Percentiles rank a stretch among this genome's conserved stretches.
phyloP scores from a whole-genome alignment of 441 rosid genomes.

The Rhodomyrtus psidioides region DNA sequence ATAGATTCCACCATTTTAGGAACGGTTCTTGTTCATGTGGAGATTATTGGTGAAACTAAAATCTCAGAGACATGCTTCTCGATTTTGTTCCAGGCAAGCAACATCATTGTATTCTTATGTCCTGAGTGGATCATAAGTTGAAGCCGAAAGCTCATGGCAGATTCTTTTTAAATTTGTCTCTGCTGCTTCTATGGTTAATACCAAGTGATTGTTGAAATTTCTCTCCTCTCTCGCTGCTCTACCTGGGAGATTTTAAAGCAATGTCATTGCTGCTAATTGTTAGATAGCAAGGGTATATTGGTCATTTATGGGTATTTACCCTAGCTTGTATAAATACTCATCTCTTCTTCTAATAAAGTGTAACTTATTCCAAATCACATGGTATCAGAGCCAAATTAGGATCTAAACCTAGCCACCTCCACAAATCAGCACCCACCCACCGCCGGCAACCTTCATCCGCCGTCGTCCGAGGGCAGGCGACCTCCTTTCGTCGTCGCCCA shows the following conservation, averaged over 20 bases:
- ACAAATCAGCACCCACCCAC: too few relatives aligned
- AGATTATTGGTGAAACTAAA: slow-evolving; percentile 46
- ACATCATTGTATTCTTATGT: background rate
- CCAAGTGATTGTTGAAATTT: background rate
- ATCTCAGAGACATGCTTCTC: background rate
- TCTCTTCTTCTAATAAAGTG: too few relatives aligned
- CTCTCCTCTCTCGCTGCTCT: background rate
- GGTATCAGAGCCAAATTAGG: too few relatives aligned
- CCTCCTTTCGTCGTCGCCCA: too few relatives aligned
- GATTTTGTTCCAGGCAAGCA: background rate
- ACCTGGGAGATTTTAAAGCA: background rate
- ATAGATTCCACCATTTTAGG: slow-evolving; percentile 60
- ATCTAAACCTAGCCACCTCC: too few relatives aligned
- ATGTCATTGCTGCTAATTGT: background rate
- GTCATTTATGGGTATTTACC: too few relatives aligned
- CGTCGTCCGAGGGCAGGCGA: too few relatives aligned
- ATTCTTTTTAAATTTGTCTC: background rate
- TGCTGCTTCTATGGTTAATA: background rate
- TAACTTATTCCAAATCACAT: too few relatives aligned
- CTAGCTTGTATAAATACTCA: too few relatives aligned
- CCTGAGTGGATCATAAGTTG: background rate
- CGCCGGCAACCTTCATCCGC: too few relatives aligned
- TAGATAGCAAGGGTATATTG: too few relatives aligned
- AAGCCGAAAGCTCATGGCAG: background rate
- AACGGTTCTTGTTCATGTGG: slow-evolving; percentile 63